These are phyloP conservation scores for Podospora pseudoanserina DNA, from an alignment of 495 filamentous ascomycete genomes.

Conservation along the genomic window DNA sequence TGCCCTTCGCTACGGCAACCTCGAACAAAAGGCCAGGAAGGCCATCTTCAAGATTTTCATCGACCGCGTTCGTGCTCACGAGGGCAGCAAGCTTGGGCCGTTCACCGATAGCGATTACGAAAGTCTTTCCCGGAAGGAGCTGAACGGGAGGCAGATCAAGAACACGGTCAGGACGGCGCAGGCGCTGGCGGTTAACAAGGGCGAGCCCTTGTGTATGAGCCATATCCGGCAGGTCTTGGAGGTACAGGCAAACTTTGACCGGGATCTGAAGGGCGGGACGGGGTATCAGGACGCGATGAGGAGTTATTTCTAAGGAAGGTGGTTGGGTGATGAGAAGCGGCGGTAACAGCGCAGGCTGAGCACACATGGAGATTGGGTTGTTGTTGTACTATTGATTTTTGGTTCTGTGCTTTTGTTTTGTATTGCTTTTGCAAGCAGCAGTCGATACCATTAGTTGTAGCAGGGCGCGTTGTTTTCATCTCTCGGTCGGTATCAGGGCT, in stretches of 20 bases:
- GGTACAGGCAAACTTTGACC: conserved; percentile 77
- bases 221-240: conserved; percentile 81
- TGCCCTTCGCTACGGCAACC: conserved; percentile 75
- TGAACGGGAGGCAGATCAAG: conserved; percentile 97
- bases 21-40: conserved; percentile 70
- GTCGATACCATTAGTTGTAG: not conserved
- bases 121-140: conserved; percentile 59
- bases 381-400: not conserved
- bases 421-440: not conserved
- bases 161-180: conserved; percentile 86
- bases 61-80: conserved; percentile 61
- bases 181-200: conserved; percentile 75
- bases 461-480: no score
- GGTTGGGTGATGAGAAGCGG: no score
- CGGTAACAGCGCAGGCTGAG: no score
- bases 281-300: conserved; percentile 63
- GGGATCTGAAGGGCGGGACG: conserved; percentile 64
- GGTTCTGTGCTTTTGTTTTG: not conserved
- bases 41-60: conserved; percentile 84
- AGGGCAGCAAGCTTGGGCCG: conserved; percentile 55
- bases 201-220: conserved; percentile 65
- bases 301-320: conserved; percentile 39
- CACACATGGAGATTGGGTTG: no score
- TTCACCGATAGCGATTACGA: conserved; percentile 71
- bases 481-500: no score